Evolutionary conservation across 805 yeast genomes (phyloP).

Genomic region (Ogataea philodendri): DNA sequence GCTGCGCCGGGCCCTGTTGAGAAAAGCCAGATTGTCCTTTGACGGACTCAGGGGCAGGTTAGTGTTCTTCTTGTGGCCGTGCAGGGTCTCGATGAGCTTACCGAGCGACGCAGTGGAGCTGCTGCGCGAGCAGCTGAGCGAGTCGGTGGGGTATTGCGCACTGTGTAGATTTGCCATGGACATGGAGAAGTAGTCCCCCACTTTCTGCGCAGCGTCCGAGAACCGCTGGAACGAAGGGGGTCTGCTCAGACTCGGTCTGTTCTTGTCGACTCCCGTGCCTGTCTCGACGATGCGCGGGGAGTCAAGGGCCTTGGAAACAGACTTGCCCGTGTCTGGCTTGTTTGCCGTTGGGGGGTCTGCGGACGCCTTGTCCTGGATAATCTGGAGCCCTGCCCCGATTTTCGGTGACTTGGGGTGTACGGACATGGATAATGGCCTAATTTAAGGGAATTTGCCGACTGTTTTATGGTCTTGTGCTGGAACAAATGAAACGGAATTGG

Average conservation of each 20-base stretch:
- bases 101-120: constrained; percentile 28
- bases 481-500: too few species aligned
- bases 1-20: constrained; percentile 14
- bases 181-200: constrained; percentile 27
- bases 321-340: neutral
- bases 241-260: constrained; percentile 6
- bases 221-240: constrained; percentile 25
- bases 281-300: neutral
- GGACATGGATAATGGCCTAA: too few species aligned
- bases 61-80: constrained; percentile 16
- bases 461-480: neutral
- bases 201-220: constrained; percentile 31
- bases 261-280: neutral
- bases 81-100: constrained; percentile 21
- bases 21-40: constrained; percentile 16
- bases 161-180: constrained; percentile 20
- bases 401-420: constrained; percentile 3
- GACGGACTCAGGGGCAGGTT: constrained; percentile 18
- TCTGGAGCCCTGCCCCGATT: constrained; percentile 1
- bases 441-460: too few species aligned
- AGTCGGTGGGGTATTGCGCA: constrained; percentile 9
- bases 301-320: neutral
- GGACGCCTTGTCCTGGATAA: constrained; percentile 1
- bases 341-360: constrained; percentile 4
- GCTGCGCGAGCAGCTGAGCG: constrained; percentile 23